These are phyloP conservation scores for Trichoderma sp. DNA, from an alignment of 2,329 filamentous ascomycete genomes.

Conservation along the genomic window DNA sequence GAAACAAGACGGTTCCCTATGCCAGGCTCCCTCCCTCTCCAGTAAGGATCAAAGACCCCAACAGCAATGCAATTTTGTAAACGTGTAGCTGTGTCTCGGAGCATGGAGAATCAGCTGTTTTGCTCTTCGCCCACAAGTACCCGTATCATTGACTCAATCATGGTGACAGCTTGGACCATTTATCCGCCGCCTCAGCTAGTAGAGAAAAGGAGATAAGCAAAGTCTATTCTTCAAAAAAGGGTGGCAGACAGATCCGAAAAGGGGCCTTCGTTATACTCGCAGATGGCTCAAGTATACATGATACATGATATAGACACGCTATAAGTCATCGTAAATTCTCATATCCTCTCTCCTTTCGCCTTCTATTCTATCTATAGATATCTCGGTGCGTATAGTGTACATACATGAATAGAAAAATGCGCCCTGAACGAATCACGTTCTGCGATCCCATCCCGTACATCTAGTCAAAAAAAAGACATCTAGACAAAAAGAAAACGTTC, in stretches of 20 bases:
- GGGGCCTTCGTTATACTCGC: neutral
- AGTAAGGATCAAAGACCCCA: neutral
- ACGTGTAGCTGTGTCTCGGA: neutral
- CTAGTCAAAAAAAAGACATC: conserved; percentile 1
- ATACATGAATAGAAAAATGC: neutral
- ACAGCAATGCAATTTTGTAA: neutral
- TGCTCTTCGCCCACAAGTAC: neutral
- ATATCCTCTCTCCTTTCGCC: neutral
- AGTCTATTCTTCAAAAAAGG: too few species aligned
- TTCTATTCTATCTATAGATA: neutral
- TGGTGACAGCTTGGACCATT: neutral
- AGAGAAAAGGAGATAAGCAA: neutral
- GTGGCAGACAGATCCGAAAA: neutral
- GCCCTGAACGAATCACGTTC: neutral
- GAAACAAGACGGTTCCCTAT: neutral
- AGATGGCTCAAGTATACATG: too few species aligned
- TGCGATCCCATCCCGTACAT: neutral
- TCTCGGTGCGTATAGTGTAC: neutral
- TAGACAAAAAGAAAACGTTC: conserved; percentile 7
- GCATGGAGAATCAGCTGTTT: neutral
- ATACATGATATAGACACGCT: neutral
- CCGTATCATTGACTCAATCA: neutral
- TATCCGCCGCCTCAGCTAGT: neutral
- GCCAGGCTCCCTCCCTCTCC: neutral
- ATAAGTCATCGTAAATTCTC: neutral